Base-by-base conservation (phyloP, 345 rosid genomes). In the Euphorbia tirucalli region DNA sequence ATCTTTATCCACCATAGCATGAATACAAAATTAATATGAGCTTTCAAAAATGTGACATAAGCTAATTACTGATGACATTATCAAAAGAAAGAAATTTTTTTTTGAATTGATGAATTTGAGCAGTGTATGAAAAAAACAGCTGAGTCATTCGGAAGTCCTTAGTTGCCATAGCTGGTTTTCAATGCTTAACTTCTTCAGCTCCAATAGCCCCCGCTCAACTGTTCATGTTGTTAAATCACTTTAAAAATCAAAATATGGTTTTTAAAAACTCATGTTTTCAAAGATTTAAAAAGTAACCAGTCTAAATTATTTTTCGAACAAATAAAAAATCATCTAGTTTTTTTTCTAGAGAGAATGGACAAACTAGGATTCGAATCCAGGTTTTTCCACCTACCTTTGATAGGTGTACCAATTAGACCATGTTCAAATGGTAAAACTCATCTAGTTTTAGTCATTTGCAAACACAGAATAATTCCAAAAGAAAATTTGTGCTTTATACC, bases 121-220 rank as follows among this genome's bases (percentile, higher is more conserved):
- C 32, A 72, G 81, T 71, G 82, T 57, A 74, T 56, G 79, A n/a
- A 43, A 83, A 70, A 65, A 65, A 75, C 52, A 46, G 19, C 2
- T 70, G 75, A 41, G 74, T 76, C 88, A 62, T 48, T 77, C 65
- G 79, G 80, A 8, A 85, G 85, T 37, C 87, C 88, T 83, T 72
- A 77, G 83, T 68, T 84, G 90, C 99, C 97, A 90, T 48, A 87
- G 84, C 72, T 89, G 93, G 70, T 78, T 78, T 84, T 94, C 97
- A 10, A 90, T 78, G 65, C 90, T 86, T 37, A 87, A 63, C 85
- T 81, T 94, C 89, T 87, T 87, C 63, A 94, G 81, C 89, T 94
- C 97, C 83, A 71, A 9, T 3, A 92, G 82, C 5, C 96, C 98
- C 16, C 92, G 84, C 79, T 94, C 95, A 76, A 87, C 98, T 92